Conservation (phyloP, 139 green algal genomes). For the Nannochloris sp. region DNA sequence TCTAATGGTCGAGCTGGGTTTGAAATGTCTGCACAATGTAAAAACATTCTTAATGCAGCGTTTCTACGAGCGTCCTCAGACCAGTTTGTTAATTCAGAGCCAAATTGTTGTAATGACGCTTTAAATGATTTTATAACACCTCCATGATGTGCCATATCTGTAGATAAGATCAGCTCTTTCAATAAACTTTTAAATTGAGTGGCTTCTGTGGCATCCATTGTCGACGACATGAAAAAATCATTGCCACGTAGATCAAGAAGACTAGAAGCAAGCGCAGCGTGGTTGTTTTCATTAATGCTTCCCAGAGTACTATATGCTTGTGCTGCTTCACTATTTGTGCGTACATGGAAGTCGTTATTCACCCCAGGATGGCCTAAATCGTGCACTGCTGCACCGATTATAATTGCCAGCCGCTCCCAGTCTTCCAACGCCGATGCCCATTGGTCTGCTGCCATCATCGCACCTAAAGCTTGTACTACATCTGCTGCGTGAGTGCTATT, state of each 20-base stretch:
- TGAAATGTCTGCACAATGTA: slow-evolving; percentile 60
- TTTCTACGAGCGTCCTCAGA: slow-evolving; percentile 14
- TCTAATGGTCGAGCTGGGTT: slow-evolving; percentile 44
- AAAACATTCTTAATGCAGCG: slow-evolving; percentile 34
- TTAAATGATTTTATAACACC: slow-evolving; percentile 25
- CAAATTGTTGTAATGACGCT: slow-evolving; percentile 12
- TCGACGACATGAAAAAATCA: slow-evolving; percentile 30
- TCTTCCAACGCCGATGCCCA: slow-evolving; percentile 36
- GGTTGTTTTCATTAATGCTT: slow-evolving; percentile 62
- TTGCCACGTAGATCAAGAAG: slow-evolving; percentile 31
- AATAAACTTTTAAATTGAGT: slow-evolving; percentile 40
- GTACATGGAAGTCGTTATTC: slow-evolving; percentile 60
- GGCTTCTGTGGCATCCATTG: slow-evolving; percentile 25
- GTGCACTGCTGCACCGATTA: slow-evolving; percentile 51
- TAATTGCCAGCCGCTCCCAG: slow-evolving; percentile 48
- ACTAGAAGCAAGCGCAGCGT: slow-evolving; percentile 35
- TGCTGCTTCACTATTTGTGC: slow-evolving; percentile 32
- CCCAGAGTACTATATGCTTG: slow-evolving; percentile 48
- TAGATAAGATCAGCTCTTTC: slow-evolving; percentile 52
- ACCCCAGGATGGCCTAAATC: slow-evolving; percentile 63
- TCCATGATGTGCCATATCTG: slow-evolving; percentile 47
- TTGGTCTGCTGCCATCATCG: slow-evolving; percentile 37
- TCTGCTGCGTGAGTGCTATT: slow-evolving; percentile 60
- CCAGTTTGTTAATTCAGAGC: slow-evolving; percentile 28
- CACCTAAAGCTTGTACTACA: slow-evolving; percentile 48